phyloP scores from a whole-genome alignment of 768 basidiomycete genomes.

The Tephrocybe sp. region DNA sequence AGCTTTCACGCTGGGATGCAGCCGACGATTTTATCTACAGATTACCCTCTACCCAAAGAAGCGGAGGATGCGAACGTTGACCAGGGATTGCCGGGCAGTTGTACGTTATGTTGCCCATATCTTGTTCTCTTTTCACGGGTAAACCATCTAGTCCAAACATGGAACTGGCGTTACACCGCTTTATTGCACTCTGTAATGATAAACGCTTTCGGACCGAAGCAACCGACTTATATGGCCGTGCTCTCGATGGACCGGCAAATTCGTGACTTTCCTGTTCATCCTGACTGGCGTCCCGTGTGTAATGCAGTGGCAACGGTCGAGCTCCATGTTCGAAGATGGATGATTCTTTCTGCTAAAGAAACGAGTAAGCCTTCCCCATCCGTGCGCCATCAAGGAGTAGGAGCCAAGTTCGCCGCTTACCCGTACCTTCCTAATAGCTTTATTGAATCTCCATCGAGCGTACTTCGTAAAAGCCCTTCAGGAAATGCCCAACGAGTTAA shows the following conservation, averaged over 20 bases:
- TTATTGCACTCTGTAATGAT: conserved; percentile 52
- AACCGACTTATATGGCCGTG: conserved; percentile 50
- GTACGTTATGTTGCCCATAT: conserved; percentile 29
- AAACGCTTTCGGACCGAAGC: conserved; percentile 51
- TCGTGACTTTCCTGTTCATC: conserved; percentile 58
- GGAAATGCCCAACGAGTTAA: conserved; percentile 55
- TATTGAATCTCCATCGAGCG: conserved; percentile 65
- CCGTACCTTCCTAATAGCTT: conserved; percentile 32
- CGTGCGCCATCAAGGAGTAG: background rate
- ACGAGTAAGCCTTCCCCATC: conserved; percentile 33
- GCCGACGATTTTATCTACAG: conserved; percentile 53
- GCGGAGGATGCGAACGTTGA: conserved; percentile 31
- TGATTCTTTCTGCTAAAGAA: conserved; percentile 49
- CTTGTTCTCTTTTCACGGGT: background rate
- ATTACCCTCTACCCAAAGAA: conserved; percentile 55
- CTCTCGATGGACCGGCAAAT: conserved; percentile 61
- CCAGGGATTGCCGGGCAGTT: conserved; percentile 39
- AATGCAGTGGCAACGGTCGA: conserved; percentile 18
- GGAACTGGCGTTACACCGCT: conserved; percentile 55
- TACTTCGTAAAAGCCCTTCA: conserved; percentile 70
- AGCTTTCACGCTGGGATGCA: conserved; percentile 65
- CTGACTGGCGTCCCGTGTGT: conserved; percentile 39
- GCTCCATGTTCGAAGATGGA: conserved; percentile 41
- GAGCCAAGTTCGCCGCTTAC: background rate
- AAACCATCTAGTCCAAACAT: conserved; percentile 46